Evolutionary conservation across 2,329 filamentous ascomycete genomes (phyloP).

Genomic region (Teratosphaeria gauchensis): DNA sequence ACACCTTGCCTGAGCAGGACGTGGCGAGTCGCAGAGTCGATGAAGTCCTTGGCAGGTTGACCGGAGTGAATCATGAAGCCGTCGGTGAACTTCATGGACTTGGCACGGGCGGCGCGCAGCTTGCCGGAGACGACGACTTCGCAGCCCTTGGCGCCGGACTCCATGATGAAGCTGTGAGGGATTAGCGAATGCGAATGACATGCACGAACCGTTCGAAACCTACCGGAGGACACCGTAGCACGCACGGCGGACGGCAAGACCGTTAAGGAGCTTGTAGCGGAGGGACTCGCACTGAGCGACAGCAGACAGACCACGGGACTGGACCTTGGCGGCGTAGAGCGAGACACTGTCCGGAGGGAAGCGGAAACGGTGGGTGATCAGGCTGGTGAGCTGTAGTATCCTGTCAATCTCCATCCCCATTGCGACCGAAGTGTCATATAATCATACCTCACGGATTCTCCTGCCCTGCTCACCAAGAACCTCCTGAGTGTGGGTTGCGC

Average conservation of each 20-base stretch:
- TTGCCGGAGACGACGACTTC: slow-evolving; percentile 99
- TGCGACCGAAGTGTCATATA: slow-evolving; percentile 2
- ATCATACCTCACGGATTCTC: slow-evolving; percentile 74
- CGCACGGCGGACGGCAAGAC: slow-evolving; percentile 93
- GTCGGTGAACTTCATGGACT: slow-evolving; percentile 99
- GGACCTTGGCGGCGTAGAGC: slow-evolving; percentile 99
- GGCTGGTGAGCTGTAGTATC: slow-evolving; percentile 65
- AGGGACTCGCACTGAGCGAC: slow-evolving; percentile 99
- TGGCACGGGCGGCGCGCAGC: slow-evolving; percentile 96
- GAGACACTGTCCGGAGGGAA: slow-evolving; percentile 99
- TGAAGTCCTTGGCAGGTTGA: slow-evolving; percentile 99
- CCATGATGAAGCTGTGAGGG: slow-evolving; percentile 91
- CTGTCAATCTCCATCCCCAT: background rate
- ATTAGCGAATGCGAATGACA: background rate
- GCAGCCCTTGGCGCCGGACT: slow-evolving; percentile 98
- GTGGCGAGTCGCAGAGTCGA: slow-evolving; percentile 96
- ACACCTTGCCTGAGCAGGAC: slow-evolving; percentile 99
- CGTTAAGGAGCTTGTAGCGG: slow-evolving; percentile 99
- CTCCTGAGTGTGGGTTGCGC: slow-evolving; percentile 99
- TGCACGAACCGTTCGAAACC: background rate
- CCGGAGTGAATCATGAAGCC: slow-evolving; percentile 99
- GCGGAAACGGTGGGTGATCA: slow-evolving; percentile 99
- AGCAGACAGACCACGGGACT: slow-evolving; percentile 99
- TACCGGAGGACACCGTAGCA: slow-evolving; percentile 90
- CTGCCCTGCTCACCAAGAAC: slow-evolving; percentile 99